Conservation (phyloP, 208 protist species). For the Leishmania braziliensis region DNA sequence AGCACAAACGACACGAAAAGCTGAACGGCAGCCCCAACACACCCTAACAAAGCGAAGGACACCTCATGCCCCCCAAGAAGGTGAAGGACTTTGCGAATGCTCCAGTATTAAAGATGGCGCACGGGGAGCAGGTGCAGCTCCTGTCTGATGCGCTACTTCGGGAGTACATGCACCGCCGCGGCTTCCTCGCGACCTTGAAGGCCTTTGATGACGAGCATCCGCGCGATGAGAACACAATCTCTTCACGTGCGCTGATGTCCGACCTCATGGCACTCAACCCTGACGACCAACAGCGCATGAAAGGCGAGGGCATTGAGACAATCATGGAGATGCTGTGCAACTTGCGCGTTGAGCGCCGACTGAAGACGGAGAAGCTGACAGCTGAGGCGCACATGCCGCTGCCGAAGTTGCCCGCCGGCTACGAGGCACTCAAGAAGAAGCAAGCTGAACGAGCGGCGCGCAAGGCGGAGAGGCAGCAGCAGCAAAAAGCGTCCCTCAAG, state of each 20-base stretch:
- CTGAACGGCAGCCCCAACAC: neutral
- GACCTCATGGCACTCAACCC: conserved; percentile 79
- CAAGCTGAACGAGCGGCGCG: conserved; percentile 20
- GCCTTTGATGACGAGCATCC: conserved; percentile 89
- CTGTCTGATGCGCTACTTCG: conserved; percentile 86
- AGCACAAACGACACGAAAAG: neutral
- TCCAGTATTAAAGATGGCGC: conserved; percentile 66
- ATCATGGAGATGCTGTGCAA: conserved; percentile 93
- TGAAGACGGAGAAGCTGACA: conserved; percentile 52
- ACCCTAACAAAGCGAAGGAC: neutral
- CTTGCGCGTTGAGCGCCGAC: conserved; percentile 72
- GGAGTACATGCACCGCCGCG: conserved; percentile 92
- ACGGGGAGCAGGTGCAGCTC: conserved; percentile 84
- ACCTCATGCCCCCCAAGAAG: conserved; percentile 63
- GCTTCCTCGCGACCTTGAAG: conserved; percentile 79
- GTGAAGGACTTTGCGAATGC: conserved; percentile 48
- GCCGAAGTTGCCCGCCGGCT: conserved; percentile 55
- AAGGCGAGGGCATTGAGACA: conserved; percentile 77
- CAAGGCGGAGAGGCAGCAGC: conserved; percentile 34
- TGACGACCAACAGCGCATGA: conserved; percentile 57
- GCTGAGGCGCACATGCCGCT: conserved; percentile 37
- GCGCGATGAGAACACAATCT: conserved; percentile 76
- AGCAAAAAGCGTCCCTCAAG: conserved; percentile 11
- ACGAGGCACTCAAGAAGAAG: conserved; percentile 26
- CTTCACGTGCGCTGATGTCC: conserved; percentile 85